phyloP scores from a whole-genome alignment of 495 filamentous ascomycete genomes.

The Hypoxylon lenormandii region DNA sequence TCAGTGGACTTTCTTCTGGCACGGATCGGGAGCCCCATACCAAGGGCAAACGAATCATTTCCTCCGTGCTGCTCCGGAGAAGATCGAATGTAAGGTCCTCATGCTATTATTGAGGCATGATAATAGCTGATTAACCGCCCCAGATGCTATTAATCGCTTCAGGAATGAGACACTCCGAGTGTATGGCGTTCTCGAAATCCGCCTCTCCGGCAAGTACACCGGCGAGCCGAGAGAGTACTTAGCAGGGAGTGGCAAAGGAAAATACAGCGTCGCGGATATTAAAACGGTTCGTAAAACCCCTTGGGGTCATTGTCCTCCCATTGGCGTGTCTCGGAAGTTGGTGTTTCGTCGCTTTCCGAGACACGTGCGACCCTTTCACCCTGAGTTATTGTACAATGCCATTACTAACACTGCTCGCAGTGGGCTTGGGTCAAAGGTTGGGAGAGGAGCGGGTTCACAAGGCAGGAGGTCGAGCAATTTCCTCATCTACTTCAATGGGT shows the following conservation, averaged over 20 bases:
- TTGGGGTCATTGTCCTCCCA: no score
- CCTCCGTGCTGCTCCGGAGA: constrained; percentile 56
- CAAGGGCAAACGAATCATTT: constrained; percentile 58
- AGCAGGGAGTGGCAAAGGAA: constrained; percentile 66
- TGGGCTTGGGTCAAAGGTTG: constrained; percentile 68
- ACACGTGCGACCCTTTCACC: no score
- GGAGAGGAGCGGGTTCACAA: constrained; percentile 56
- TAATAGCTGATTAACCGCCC: constrained; percentile 1
- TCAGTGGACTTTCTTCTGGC: constrained; percentile 66
- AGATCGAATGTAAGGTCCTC: constrained; percentile 57
- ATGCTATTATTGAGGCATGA: background rate
- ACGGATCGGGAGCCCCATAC: constrained; percentile 61
- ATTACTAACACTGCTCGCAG: no score
- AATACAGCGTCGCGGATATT: constrained; percentile 67
- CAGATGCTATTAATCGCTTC: constrained; percentile 67
- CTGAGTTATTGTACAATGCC: no score
- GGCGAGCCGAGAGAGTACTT: constrained; percentile 64
- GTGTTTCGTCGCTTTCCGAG: no score
- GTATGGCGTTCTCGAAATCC: constrained; percentile 67
- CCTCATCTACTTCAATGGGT: constrained; percentile 68
- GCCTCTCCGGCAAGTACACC: constrained; percentile 59
- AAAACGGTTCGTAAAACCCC: constrained; percentile 51
- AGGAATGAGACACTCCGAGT: constrained; percentile 66
- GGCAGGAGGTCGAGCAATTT: constrained; percentile 63
- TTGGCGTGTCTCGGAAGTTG: no score